A percentile compares a stretch with the other conserved stretches of the same genome.
Evolutionary conservation across 1,139 yeast genomes (phyloP).

Genomic region (Blastobotrys elegans): DNA sequence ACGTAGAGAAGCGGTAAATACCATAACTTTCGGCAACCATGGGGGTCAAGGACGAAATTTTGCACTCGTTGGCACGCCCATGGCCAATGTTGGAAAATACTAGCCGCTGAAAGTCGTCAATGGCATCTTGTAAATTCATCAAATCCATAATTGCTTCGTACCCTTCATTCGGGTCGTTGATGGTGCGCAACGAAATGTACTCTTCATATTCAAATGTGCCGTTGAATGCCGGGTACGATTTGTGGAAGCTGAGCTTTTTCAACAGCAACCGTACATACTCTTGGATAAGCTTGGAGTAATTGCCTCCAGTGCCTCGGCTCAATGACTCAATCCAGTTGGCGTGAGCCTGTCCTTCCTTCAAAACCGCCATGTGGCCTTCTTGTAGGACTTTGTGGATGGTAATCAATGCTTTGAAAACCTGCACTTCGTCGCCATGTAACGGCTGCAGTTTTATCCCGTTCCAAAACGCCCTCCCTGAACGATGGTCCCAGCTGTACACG

Average conservation of each 20-base stretch:
- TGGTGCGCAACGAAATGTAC: constrained; percentile 79
- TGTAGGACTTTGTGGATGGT: constrained; percentile 89
- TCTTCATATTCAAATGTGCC: constrained; percentile 97
- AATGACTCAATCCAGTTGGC: constrained; percentile 52
- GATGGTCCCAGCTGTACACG: constrained; percentile 95
- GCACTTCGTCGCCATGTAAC: constrained; percentile 74
- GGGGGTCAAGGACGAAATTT: constrained; percentile 84
- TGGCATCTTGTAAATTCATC: constrained; percentile 79
- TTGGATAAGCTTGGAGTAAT: constrained; percentile 66
- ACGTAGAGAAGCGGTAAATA: constrained; percentile 79
- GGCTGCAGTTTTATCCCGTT: constrained; percentile 77
- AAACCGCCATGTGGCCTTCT: constrained; percentile 87
- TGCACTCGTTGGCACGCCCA: constrained; percentile 68
- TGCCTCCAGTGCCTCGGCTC: constrained; percentile 24
- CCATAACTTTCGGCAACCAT: constrained; percentile 93
- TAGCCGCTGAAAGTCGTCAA: constrained; percentile 73
- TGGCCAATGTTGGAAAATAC: constrained; percentile 70
- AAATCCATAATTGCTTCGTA: constrained; percentile 83
- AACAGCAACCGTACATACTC: constrained; percentile 71
- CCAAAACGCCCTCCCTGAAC: constrained; percentile 83
- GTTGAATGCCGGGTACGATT: constrained; percentile 80
- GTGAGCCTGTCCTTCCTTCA: constrained; percentile 78
- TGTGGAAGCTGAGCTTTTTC: constrained; percentile 76
- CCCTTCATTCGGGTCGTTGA: constrained; percentile 93
- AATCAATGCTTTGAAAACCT: constrained; percentile 81